Base-by-base conservation (phyloP, 805 yeast species). In the Nakazawaea anatomiae region DNA sequence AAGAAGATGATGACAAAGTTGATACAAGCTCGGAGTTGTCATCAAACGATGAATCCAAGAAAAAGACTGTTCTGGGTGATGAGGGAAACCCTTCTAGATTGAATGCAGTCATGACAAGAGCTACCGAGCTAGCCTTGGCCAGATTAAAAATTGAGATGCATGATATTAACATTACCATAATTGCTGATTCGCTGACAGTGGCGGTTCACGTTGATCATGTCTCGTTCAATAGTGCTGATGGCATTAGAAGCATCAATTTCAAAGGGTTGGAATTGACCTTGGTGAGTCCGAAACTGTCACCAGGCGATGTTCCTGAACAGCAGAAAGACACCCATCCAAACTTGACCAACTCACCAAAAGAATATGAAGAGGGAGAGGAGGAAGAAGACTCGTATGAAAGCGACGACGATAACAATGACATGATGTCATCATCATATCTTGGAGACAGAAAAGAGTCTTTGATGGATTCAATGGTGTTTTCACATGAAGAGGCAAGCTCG, bases 401-500 rank as follows among this genome's bases (percentile, higher is more conserved):
- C 31, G 69, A 61, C 11, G 61, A 61, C 29, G 57, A 52, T 39
- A 59, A 58, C 46, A 59, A 62, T 9, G 65, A 64, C 18, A 63
- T 74, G 61, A 64, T 60, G 60, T 42, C 58, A 1, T 64, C 69
- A 0, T 65, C 70, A 0, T 47, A 65, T 0, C 42, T 67, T 3
- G 30, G 52, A 34, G 8, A 29, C 55, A 58, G 44, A 59, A 67
- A 2, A 28, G 46, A 29, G 51, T 52, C 48, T 2, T 60, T 83
- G 51, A 63, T 74, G 62, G 76, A 75, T 38, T 83, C 89, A 58
- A 75, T 80, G 67, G 70, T 82, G 38, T 84, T 83, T 60, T 81
- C 92, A 1, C 84, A 80, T 49, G 82, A 78, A 47, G 86, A 84
- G 51, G 85, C 88, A 1, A 75, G 81, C 44, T 82, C 90, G 3